Conservation (phyloP, 2,329 filamentous ascomycete species). For the Diplodia corticola region DNA sequence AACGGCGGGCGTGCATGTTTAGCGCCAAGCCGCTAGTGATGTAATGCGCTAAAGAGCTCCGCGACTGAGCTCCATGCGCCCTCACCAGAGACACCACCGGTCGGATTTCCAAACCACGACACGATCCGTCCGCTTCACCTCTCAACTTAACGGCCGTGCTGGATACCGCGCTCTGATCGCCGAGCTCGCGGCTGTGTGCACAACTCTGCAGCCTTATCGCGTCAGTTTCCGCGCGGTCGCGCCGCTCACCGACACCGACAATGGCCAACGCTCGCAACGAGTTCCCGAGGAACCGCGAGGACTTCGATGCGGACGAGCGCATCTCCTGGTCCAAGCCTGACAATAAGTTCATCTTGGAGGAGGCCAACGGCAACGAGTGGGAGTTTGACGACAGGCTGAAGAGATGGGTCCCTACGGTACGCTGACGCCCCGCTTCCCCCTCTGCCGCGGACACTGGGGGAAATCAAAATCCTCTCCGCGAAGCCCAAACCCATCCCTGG, state of each 20-base stretch:
- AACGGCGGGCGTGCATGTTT: not conserved
- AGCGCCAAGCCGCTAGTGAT: not conserved
- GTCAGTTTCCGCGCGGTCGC: not conserved
- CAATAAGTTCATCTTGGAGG: constrained; percentile 31
- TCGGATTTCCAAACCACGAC: not conserved
- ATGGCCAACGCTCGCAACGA: not conserved
- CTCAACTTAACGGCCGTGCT: not conserved
- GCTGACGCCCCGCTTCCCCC: constrained; percentile 28
- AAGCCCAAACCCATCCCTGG: constrained; percentile 25
- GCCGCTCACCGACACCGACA: not conserved
- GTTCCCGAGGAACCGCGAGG: constrained; percentile 26
- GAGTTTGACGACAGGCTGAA: constrained; percentile 72
- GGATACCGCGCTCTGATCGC: not conserved
- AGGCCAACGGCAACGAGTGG: constrained; percentile 64
- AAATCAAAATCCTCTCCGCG: constrained; percentile 16
- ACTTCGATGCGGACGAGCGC: constrained; percentile 28
- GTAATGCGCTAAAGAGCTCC: too few species aligned
- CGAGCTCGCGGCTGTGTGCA: not conserved
- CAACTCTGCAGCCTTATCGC: not conserved
- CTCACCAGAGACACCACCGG: constrained; percentile 1
- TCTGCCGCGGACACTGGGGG: not conserved
- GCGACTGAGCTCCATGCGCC: not conserved
- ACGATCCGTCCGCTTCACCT: not conserved
- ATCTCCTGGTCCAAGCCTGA: constrained; percentile 33
- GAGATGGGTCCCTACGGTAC: constrained; percentile 72